phyloP scores from a whole-genome alignment of 2,329 filamentous ascomycete genomes.

The Aspergillus fijiensis region DNA sequence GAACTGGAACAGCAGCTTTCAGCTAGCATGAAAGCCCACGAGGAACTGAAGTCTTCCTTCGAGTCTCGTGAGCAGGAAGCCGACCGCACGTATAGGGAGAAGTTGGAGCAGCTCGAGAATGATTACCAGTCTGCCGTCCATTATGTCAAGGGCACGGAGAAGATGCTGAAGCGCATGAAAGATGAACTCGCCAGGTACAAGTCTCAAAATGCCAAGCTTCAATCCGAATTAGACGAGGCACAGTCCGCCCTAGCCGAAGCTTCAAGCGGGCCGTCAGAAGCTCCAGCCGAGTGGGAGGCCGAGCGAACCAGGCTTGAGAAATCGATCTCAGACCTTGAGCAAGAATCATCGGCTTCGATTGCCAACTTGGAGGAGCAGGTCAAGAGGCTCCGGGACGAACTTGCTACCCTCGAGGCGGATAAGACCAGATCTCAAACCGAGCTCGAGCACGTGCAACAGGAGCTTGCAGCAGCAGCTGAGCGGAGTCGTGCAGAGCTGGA shows the following conservation, averaged over 20 bases:
- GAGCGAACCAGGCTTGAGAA: conserved; percentile 68
- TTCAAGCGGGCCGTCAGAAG: conserved; percentile 41
- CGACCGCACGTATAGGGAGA: conserved; percentile 87
- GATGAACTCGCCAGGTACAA: conserved; percentile 95
- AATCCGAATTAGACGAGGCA: conserved; percentile 72
- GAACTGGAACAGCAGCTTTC: conserved; percentile 89
- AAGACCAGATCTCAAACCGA: conserved; percentile 64
- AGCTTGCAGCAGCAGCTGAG: conserved; percentile 57
- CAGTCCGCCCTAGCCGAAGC: conserved; percentile 53
- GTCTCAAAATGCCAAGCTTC: conserved; percentile 76
- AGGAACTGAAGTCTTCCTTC: conserved; percentile 77
- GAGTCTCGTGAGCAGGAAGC: conserved; percentile 80
- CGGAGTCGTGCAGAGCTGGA: conserved; percentile 69
- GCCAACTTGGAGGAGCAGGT: conserved; percentile 71
- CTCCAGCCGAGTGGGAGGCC: conserved; percentile 66
- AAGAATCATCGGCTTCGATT: conserved; percentile 66
- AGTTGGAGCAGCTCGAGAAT: conserved; percentile 88
- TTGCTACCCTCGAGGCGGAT: conserved; percentile 64
- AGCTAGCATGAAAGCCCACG: conserved; percentile 72
- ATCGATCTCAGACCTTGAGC: conserved; percentile 68
- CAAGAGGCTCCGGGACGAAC: conserved; percentile 64
- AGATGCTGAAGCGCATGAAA: conserved; percentile 98
- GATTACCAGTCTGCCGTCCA: conserved; percentile 98
- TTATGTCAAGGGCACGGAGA: conserved; percentile 97
- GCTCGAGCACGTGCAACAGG: conserved; percentile 54